Base-by-base conservation (phyloP, 2,329 filamentous ascomycete genomes). In the Neocucurbitaria cava region DNA sequence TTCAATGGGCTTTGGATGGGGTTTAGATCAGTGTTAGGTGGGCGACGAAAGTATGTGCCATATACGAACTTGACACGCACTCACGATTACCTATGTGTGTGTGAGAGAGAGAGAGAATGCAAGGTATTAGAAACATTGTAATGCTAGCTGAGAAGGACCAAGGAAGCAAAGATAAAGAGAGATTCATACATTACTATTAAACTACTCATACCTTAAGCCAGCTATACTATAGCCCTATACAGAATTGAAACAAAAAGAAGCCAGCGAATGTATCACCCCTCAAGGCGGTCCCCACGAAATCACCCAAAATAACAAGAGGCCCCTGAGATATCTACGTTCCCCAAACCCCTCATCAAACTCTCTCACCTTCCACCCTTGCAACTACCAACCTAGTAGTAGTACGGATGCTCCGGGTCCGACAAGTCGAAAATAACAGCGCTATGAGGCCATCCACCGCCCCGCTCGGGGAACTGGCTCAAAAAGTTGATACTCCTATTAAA, bases 401-500 rank as follows among this genome's bases (percentile, higher is more conserved):
- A 46, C 15, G 56, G 56, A 15, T 58, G 52, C 17, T 54, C 41
- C 2, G 56, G 83, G 53, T 86, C 83, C 15, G 81, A 81, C 15
- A 86, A 66, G 62, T 86, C 83, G 64, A 83, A 86, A 46, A 86
- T 79, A 7, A 85, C 83, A 40, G 69, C 76, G 10, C 82, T 85
- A 61, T 87, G 84, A 35, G 84, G 84, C 65, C 81, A 82, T 3
- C 80, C 85, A 23, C 85, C 85, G 44, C 85, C 84, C 35, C 83
- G 77, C 58, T 79, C 80, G 6, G 79, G 77, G 58, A 85, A 87
- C 54, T 82, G 79, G 43, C 69, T 69, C 56, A 76, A 75, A 65
- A 87, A 87, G 65, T 87, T 80, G 62, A 87, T 86, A 30, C 77
- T 80, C 18, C 84, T 79, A 76, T 87, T 87, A 76, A 87, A 88